Evolutionary conservation across 2,329 filamentous ascomycete genomes (phyloP).

Genomic region (Leptoxyphium fumago): DNA sequence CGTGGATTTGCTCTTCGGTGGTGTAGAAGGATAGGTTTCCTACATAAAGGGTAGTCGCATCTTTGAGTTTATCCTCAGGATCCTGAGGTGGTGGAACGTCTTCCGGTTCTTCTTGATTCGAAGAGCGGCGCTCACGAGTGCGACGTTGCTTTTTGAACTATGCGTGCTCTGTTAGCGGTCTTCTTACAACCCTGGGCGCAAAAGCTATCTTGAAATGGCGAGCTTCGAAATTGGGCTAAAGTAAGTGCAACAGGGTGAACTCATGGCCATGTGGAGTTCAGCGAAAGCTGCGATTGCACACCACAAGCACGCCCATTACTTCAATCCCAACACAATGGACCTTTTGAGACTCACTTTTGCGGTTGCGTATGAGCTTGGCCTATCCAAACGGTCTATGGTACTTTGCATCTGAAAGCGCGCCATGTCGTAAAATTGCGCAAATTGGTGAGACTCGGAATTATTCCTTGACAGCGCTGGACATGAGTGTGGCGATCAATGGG

Average conservation of each 20-base stretch:
- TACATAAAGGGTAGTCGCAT: constrained; percentile 92
- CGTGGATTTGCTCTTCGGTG: constrained; percentile 96
- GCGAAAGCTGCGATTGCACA: no score
- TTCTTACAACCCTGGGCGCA: no score
- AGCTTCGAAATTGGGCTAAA: no score
- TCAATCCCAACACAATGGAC: not conserved
- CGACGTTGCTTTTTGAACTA: not conserved
- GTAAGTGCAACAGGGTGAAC: no score
- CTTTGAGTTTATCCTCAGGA: constrained; percentile 61
- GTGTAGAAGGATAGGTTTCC: constrained; percentile 75
- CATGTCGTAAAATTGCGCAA: constrained; percentile 25
- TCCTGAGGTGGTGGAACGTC: constrained; percentile 36
- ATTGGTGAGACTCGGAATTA: no score
- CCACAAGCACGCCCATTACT: no score
- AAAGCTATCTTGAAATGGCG: no score
- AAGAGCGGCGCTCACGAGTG: constrained; percentile 31
- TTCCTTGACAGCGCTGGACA: no score
- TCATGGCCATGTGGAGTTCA: no score
- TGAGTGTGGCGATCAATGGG: no score
- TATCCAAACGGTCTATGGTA: constrained; percentile 85
- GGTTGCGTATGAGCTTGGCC: constrained; percentile 84
- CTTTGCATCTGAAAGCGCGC: constrained; percentile 34
- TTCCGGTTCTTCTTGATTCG: constrained; percentile 38
- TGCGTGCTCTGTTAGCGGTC: not conserved
- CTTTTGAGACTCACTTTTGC: constrained; percentile 51